These are phyloP conservation scores for Petrea volubilis DNA, from an alignment of 257 asterid genomes.

Conservation along the genomic window DNA sequence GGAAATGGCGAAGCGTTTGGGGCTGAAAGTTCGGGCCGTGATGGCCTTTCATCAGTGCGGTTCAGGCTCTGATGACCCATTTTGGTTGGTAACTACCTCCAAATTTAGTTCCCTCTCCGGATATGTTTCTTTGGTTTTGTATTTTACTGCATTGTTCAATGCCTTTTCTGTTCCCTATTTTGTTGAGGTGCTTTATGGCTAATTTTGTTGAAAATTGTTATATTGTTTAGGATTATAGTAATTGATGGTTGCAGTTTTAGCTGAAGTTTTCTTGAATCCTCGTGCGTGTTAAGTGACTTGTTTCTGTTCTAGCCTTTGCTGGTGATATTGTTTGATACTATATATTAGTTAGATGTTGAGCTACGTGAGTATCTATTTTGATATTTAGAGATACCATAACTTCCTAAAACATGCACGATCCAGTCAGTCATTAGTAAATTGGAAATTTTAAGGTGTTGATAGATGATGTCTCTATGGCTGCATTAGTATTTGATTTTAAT, in stretches of 20 bases:
- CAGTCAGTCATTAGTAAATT: neutral
- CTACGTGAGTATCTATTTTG: neutral
- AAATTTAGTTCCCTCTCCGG: slow-evolving; percentile 12
- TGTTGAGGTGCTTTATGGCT: neutral
- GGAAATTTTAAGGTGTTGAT: neutral
- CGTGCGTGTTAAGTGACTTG: neutral
- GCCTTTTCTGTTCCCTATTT: no score
- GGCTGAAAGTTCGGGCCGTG: slow-evolving; percentile 76
- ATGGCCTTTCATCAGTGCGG: slow-evolving; percentile 88
- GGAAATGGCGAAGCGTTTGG: slow-evolving; percentile 53
- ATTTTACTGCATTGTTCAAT: neutral
- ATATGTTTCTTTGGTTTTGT: neutral
- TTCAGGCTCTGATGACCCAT: slow-evolving; percentile 53
- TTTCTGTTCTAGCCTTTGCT: neutral
- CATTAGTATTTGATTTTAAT: neutral
- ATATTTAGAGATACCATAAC: neutral
- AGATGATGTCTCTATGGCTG: neutral
- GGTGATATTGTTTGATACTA: neutral
- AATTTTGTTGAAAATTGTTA: neutral
- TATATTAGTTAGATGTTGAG: neutral
- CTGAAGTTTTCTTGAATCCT: neutral
- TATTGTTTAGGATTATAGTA: neutral
- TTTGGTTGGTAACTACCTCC: slow-evolving; percentile 59
- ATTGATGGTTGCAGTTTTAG: neutral
- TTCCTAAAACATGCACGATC: slow-evolving; percentile 9